Conservation (phyloP, 2,329 filamentous ascomycete species). For the Pseudocercospora fijiensis region DNA sequence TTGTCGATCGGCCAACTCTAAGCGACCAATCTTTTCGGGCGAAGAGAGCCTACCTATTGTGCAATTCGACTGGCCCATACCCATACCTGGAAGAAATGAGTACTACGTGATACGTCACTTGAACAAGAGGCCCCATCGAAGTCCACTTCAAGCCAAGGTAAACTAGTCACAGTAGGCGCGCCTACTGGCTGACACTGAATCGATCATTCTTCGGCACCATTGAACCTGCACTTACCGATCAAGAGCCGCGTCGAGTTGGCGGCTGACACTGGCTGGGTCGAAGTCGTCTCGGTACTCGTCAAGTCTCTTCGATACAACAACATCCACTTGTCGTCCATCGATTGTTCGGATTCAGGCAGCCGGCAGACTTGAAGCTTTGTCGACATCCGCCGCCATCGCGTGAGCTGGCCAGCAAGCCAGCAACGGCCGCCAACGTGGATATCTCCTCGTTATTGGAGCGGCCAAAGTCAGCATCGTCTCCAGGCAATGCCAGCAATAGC, state of each 20-base stretch:
- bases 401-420: conserved; percentile 47
- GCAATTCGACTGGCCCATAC: conserved; percentile 15
- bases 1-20: conserved; percentile 27
- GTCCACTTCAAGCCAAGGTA: conserved; percentile 17
- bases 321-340: not conserved
- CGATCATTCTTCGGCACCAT: conserved; percentile 16
- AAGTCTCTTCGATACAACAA: not conserved
- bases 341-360: not conserved
- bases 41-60: conserved; percentile 17
- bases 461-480: conserved; percentile 68
- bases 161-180: conserved; percentile 10
- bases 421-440: conserved; percentile 77
- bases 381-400: conserved; percentile 22
- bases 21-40: conserved; percentile 21
- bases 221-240: conserved; percentile 16
- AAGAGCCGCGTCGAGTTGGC: conserved; percentile 19
- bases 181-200: conserved; percentile 10
- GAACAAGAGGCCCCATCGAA: conserved; percentile 18
- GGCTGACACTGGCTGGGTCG: conserved; percentile 9
- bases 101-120: conserved; percentile 22
- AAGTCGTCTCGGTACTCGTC: not conserved
- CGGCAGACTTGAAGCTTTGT: not conserved
- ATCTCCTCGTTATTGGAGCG: conserved; percentile 85
- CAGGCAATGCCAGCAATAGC: conserved; percentile 47
- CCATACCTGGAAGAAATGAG: conserved; percentile 15